Conservation (phyloP, 345 rosid species). For the Gossypium herbaceum region DNA sequence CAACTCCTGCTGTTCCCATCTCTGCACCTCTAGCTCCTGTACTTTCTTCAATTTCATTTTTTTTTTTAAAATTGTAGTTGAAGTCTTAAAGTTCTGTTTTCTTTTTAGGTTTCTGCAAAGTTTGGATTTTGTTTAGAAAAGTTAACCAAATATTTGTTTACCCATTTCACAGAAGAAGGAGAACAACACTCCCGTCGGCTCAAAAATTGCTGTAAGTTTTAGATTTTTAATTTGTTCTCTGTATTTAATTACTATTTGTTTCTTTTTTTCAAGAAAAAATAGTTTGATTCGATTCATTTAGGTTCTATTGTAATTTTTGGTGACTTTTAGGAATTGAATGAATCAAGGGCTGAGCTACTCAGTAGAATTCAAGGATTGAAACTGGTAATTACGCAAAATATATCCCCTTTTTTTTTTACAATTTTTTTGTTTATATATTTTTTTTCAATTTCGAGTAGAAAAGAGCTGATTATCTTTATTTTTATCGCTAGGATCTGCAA, state of each 20-base stretch:
- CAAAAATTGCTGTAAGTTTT: constrained; percentile 52
- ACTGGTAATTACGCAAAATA: constrained; percentile 37
- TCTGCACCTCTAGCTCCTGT: constrained; percentile 49
- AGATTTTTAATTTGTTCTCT: background rate
- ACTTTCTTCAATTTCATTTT: constrained; percentile 15
- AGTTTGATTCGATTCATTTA: background rate
- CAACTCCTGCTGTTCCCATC: constrained; percentile 35
- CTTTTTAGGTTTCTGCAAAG: background rate
- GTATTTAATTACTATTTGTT: background rate
- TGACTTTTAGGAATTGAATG: constrained; percentile 56
- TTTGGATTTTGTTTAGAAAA: background rate
- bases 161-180: constrained; percentile 63
- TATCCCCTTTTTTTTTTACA: no score
- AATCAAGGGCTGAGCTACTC: constrained; percentile 80
- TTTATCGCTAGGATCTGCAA: constrained; percentile 69
- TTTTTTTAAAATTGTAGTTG: background rate
- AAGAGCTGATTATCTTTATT: background rate
- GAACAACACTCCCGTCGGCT: constrained; percentile 46
- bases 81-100: background rate
- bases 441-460: background rate
- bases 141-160: background rate
- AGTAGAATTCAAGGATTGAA: constrained; percentile 80
- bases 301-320: background rate
- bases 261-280: background rate
- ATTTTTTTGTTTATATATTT: constrained; percentile 5